phyloP scores from a whole-genome alignment of 2,329 filamentous ascomycete genomes.

The Venturia aucupariae region DNA sequence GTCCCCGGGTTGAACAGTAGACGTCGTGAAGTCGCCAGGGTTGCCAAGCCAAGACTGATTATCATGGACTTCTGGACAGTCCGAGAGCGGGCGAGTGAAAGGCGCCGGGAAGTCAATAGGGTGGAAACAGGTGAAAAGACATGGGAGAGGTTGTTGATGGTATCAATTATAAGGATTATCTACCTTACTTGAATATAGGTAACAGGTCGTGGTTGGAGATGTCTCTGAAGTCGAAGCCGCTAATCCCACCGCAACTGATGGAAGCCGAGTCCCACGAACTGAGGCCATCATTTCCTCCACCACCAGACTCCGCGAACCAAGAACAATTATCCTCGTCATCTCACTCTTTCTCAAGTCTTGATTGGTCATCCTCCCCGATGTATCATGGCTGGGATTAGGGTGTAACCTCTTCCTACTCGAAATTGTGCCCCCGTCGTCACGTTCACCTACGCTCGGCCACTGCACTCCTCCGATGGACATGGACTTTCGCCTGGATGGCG shows the following conservation, averaged over 20 bases:
- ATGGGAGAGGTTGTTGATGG: not conserved
- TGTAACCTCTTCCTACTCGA: not conserved
- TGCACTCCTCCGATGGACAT: not conserved
- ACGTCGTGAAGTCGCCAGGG: not conserved
- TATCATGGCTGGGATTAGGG: conserved; percentile 2
- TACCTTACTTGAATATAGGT: not conserved
- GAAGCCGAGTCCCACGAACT: conserved; percentile 1
- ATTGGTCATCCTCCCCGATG: not conserved
- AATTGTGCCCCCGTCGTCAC: not conserved
- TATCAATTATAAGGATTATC: not conserved
- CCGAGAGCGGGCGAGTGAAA: too few relatives aligned
- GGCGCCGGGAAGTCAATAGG: not conserved
- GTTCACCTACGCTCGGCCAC: conserved; percentile 2
- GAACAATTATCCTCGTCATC: not conserved
- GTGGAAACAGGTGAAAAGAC: not conserved
- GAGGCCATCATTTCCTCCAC: not conserved
- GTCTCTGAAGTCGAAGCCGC: not conserved
- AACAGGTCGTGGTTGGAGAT: not conserved
- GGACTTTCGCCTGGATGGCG: conserved; percentile 4
- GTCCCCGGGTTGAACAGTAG: not conserved
- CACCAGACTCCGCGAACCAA: conserved; percentile 1
- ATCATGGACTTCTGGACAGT: too few relatives aligned
- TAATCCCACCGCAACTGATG: not conserved
- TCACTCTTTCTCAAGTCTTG: not conserved
- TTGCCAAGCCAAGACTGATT: not conserved